phyloP scores from a whole-genome alignment of 225 moss, liverwort and hornwort genomes.

The Antitrichia curtipendula region DNA sequence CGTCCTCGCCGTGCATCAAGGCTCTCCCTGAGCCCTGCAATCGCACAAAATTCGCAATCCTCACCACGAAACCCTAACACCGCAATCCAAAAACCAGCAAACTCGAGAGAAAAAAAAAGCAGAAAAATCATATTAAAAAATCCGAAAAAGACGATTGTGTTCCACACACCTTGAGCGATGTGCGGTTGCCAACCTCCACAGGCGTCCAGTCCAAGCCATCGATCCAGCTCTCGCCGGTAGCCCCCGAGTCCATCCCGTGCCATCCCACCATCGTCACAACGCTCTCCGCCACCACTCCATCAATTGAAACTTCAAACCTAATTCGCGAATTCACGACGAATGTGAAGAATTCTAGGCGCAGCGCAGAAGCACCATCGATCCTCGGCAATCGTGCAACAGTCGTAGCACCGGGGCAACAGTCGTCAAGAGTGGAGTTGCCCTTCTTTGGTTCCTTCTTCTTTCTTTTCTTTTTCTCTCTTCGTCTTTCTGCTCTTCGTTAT shows the following conservation, averaged over 20 bases:
- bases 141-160: background rate
- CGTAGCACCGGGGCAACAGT: background rate
- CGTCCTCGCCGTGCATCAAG: conserved; percentile 39
- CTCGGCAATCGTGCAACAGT: background rate
- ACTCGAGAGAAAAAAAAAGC: background rate
- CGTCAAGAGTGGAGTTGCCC: background rate
- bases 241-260: conserved; percentile 35
- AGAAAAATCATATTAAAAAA: background rate
- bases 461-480: background rate
- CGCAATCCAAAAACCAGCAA: background rate
- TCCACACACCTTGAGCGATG: conserved; percentile 6
- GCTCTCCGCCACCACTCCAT: background rate
- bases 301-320: background rate
- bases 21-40: conserved; percentile 47
- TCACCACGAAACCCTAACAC: conserved; percentile 9
- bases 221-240: conserved; percentile 64
- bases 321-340: background rate
- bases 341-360: background rate
- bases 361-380: background rate
- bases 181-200: conserved; percentile 58
- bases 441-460: background rate
- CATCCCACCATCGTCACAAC: conserved; percentile 37
- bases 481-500: background rate
- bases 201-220: conserved; percentile 85
- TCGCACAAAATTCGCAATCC: background rate